Evolutionary conservation across 495 filamentous ascomycete species (phyloP).

Genomic region (Daldinia bambusicola): DNA sequence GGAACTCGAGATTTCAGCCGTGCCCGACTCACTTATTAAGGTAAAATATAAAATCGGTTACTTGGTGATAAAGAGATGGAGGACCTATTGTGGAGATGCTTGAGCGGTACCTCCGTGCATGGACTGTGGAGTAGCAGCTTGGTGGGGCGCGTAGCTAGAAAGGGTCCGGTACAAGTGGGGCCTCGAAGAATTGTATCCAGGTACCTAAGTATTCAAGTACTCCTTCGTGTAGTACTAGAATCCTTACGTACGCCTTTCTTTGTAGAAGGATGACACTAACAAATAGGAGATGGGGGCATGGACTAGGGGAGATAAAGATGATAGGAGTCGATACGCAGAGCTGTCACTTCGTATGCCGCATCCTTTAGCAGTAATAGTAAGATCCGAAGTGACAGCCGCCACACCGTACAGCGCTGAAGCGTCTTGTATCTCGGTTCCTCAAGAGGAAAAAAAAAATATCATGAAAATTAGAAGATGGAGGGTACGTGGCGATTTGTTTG

Average conservation of each 20-base stretch:
- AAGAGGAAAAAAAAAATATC: background rate
- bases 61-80: slow-evolving; percentile 33
- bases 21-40: slow-evolving; percentile 34
- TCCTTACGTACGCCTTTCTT: slow-evolving; percentile 3
- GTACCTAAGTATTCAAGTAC: slow-evolving; percentile 12
- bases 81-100: slow-evolving; percentile 35
- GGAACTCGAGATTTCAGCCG: slow-evolving; percentile 23
- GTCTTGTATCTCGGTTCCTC: slow-evolving; percentile 23
- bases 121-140: slow-evolving; percentile 38
- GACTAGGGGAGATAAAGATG: background rate
- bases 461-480: slow-evolving; percentile 9
- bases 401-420: slow-evolving; percentile 10
- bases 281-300: slow-evolving; percentile 5
- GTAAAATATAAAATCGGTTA: slow-evolving; percentile 25
- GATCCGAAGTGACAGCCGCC: slow-evolving; percentile 11
- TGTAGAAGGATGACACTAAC: background rate
- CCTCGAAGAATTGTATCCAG: background rate
- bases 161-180: slow-evolving; percentile 23
- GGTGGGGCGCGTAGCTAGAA: slow-evolving; percentile 14
- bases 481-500: slow-evolving; percentile 41
- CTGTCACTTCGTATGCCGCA: slow-evolving; percentile 12
- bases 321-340: background rate
- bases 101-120: slow-evolving; percentile 34
- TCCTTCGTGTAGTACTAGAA: background rate
- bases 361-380: slow-evolving; percentile 13